Conservation (phyloP, 129 eudicot genomes). For the Erigeron canadensis region DNA sequence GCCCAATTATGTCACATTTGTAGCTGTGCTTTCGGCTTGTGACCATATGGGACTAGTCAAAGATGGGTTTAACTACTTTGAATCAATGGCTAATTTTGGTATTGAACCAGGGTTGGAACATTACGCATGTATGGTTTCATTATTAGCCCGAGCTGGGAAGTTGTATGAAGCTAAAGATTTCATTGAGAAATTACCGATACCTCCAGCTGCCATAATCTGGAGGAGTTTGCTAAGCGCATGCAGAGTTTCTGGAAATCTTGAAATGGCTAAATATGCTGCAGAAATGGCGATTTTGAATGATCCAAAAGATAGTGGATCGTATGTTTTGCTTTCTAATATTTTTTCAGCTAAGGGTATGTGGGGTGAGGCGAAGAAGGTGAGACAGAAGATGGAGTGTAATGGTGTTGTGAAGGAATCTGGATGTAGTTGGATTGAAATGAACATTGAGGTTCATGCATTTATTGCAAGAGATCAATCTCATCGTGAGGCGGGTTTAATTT, state of each 20-base stretch:
- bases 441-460: conserved; percentile 50
- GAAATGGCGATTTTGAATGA: conserved; percentile 60
- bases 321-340: conserved; percentile 68
- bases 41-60: conserved; percentile 64
- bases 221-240: conserved; percentile 74
- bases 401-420: conserved; percentile 69
- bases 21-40: conserved; percentile 79
- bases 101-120: conserved; percentile 70
- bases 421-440: conserved; percentile 65
- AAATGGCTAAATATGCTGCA: conserved; percentile 60
- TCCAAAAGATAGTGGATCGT: conserved; percentile 66
- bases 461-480: conserved; percentile 49
- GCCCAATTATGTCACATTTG: conserved; percentile 61
- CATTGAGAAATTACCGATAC: conserved; percentile 56
- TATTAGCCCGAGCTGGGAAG: conserved; percentile 66
- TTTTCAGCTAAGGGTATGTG: conserved; percentile 60
- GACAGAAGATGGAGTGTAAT: conserved; percentile 54
- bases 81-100: conserved; percentile 51
- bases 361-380: conserved; percentile 55
- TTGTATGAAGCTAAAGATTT: conserved; percentile 55
- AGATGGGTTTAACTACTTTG: conserved; percentile 46
- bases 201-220: conserved; percentile 58
- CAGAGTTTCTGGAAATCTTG: conserved; percentile 45
- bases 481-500: conserved; percentile 39
- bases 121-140: conserved; percentile 68